Evolutionary conservation across 495 filamentous ascomycete genomes (phyloP).

Genomic region (Neurospora sublineolata): DNA sequence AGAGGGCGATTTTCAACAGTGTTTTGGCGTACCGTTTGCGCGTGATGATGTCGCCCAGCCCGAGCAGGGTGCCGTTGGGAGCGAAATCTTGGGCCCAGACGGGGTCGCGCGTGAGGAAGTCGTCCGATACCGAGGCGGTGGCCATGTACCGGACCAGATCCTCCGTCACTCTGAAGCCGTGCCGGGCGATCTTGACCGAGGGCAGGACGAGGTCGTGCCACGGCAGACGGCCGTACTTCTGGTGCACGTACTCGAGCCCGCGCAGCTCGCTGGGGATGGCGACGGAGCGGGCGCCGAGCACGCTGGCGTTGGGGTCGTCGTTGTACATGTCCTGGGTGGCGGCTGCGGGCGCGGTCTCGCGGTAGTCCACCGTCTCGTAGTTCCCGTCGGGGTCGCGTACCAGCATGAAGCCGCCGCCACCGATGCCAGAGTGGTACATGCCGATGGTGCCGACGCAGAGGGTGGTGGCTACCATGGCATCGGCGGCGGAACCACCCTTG

Average conservation of each 20-base stretch:
- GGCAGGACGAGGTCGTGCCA: conserved; percentile 50
- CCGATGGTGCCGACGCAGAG: conserved; percentile 68
- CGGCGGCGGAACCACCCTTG: conserved; percentile 61
- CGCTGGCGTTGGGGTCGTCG: conserved; percentile 23
- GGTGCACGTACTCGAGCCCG: conserved; percentile 66
- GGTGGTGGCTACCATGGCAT: conserved; percentile 61
- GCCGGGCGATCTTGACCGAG: conserved; percentile 58
- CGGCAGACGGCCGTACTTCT: conserved; percentile 39
- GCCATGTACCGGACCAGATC: conserved; percentile 64
- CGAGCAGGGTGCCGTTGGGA: conserved; percentile 52
- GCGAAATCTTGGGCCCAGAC: conserved; percentile 82
- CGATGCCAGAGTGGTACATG: conserved; percentile 85
- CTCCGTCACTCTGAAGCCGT: conserved; percentile 57
- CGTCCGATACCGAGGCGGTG: conserved; percentile 18
- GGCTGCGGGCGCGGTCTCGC: conserved; percentile 72
- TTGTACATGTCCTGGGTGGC: conserved; percentile 73
- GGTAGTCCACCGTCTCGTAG: conserved; percentile 74
- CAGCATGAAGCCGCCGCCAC: conserved; percentile 83
- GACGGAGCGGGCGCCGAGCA: conserved; percentile 31
- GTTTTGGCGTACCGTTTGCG: conserved; percentile 66
- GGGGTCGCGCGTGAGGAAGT: conserved; percentile 63
- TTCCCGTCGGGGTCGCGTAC: conserved; percentile 50
- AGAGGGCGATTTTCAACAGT: conserved; percentile 57
- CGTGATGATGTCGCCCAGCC: conserved; percentile 64
- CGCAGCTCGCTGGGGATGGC: conserved; percentile 76